phyloP scores from a whole-genome alignment of 179 eudicot species.

The Spinacia oleracea region DNA sequence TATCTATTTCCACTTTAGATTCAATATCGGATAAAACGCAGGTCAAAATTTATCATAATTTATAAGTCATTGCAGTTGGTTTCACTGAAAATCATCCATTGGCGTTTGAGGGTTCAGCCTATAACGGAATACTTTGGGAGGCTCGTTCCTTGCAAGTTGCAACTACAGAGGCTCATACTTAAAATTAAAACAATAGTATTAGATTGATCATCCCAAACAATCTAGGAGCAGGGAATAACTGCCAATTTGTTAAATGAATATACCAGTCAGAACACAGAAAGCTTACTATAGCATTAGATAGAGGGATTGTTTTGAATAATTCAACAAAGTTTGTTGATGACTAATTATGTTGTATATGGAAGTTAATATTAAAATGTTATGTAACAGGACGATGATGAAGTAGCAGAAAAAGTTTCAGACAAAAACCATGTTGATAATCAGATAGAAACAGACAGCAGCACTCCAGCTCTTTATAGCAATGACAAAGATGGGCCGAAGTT shows the following conservation, averaged over 20 bases:
- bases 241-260: not conserved
- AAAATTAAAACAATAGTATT: not conserved
- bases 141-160: not conserved
- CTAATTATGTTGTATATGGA: not conserved
- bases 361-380: not conserved
- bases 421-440: constrained; percentile 29
- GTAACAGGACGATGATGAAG: constrained; percentile 45
- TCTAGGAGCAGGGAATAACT: not conserved
- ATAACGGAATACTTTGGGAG: not conserved
- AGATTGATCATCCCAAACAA: not conserved
- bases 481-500: constrained; percentile 36
- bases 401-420: constrained; percentile 40
- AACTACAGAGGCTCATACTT: not conserved
- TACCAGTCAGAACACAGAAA: not conserved
- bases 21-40: not conserved
- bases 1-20: not conserved
- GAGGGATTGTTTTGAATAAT: not conserved
- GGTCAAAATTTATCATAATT: not conserved
- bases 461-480: constrained; percentile 57
- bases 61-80: not conserved
- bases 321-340: not conserved
- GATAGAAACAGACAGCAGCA: constrained; percentile 62
- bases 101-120: not conserved
- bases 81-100: not conserved
- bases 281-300: not conserved